These are phyloP conservation scores for Niveomyces coronatus DNA, from an alignment of 2,329 filamentous ascomycete genomes.

Conservation along the genomic window DNA sequence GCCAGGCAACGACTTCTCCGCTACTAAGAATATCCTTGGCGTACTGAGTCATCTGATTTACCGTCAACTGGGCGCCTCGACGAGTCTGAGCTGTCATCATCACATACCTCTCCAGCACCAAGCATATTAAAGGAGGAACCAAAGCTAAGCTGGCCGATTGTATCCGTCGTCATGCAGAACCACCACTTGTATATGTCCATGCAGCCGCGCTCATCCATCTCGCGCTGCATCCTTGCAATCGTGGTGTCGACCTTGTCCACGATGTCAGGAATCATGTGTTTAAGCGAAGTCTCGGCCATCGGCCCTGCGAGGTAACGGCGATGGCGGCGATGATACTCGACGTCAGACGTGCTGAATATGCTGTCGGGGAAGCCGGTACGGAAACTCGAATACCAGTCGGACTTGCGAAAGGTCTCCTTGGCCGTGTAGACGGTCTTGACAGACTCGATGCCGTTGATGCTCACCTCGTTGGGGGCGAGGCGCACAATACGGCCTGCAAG, in stretches of 20 bases:
- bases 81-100: too few relatives aligned
- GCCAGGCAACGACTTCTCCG: too few relatives aligned
- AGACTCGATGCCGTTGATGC: constrained; percentile 14
- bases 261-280: constrained; percentile 23
- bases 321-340: constrained; percentile 27
- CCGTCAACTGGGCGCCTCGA: too few relatives aligned
- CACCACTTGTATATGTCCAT: constrained; percentile 44
- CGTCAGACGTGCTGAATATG: constrained; percentile 31
- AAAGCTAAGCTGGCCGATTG: constrained; percentile 43
- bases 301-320: constrained; percentile 32
- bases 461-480: constrained; percentile 16
- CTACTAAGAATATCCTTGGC: constrained; percentile 6
- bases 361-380: constrained; percentile 11
- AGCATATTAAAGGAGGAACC: constrained; percentile 45
- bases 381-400: constrained; percentile 14
- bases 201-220: constrained; percentile 25
- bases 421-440: constrained; percentile 23
- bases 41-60: constrained; percentile 10
- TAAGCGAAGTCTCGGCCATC: constrained; percentile 27
- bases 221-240: constrained; percentile 33
- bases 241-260: constrained; percentile 26
- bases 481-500: constrained; percentile 18
- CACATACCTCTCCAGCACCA: constrained; percentile 38
- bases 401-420: constrained; percentile 18
- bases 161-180: constrained; percentile 42